Percentiles rank a stretch among this genome's conserved stretches.
phyloP scores from a whole-genome alignment of 1,284 basidiomycete genomes.

The Coniferiporia weirii region DNA sequence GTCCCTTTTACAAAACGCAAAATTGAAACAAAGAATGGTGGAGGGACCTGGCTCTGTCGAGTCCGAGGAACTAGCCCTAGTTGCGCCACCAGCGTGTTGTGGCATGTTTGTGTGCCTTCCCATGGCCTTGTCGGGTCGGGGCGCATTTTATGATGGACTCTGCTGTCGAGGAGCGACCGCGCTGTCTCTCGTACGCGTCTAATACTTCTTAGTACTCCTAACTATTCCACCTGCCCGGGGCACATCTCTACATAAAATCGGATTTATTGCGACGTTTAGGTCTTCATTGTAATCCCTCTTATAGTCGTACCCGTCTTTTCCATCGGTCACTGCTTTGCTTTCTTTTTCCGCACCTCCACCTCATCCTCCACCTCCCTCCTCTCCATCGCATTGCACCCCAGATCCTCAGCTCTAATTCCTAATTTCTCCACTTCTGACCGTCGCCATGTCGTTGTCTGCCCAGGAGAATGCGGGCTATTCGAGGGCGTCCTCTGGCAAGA shows the following conservation, averaged over 20 bases:
- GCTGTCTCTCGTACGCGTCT: constrained; percentile 6
- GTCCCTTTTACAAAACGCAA: too few relatives aligned
- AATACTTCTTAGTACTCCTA: constrained; percentile 15
- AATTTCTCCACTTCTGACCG: constrained; percentile 61
- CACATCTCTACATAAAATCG: constrained; percentile 19
- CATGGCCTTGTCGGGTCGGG: constrained; percentile 7
- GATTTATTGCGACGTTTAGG: constrained; percentile 15
- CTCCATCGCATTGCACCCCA: constrained; percentile 24
- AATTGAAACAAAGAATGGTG: not conserved
- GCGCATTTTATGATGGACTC: not conserved
- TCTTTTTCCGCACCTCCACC: not conserved
- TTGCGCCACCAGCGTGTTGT: not conserved
- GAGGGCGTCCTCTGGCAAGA: constrained; percentile 77
- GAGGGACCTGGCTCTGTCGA: too few relatives aligned
- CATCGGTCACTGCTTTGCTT: not conserved
- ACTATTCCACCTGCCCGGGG: constrained; percentile 18
- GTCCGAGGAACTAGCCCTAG: too few relatives aligned
- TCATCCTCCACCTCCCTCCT: constrained; percentile 3
- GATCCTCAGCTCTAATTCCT: constrained; percentile 67
- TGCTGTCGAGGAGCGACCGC: constrained; percentile 1
- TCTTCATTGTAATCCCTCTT: constrained; percentile 18
- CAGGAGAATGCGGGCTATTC: constrained; percentile 73
- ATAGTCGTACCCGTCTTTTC: constrained; percentile 18
- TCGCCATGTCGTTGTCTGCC: constrained; percentile 85
- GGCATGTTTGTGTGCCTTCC: constrained; percentile 4